Base-by-base conservation (phyloP, 176 grass and related monocot species). In the Carex kokanica region DNA sequence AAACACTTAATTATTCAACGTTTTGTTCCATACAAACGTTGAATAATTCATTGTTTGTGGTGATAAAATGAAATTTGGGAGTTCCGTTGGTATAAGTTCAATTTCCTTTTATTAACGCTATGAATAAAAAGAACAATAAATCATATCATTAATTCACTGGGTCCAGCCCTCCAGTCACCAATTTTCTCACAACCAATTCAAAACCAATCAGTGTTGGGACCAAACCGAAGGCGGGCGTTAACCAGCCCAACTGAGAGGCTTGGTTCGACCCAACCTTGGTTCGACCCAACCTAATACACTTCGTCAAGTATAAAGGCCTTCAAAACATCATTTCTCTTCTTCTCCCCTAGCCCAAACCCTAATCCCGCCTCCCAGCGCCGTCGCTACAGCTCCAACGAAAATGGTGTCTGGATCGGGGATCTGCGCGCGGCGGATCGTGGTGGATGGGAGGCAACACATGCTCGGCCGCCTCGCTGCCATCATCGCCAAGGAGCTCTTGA, bases 391-490 rank as follows among this genome's bases (percentile, higher is more conserved):
- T 43, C 34, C 34, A 70, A 3, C 60, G 0, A 47, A 18, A 52
- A 97, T 94, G 94, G 94, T 94, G 38, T 97, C 90, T 7, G 91
- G 94, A 20, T 97, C 94, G 31, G 94, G 94, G 27, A 58, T 97
- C 20, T 90, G 84, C 90, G 90, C 75, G 15, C 55, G 13, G 67
- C 86, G 90, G 74, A 86, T 97, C 79, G 91, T 97, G 82, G 92
- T 94, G 69, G 91, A 97, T 61, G 94, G 88, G 60, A 86, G 94
- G 83, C 88, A 97, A 83, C 94, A 97, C 86, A 94, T 97, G 94
- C 91, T 97, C 29, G 91, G 94, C 7, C 94, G 94, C 10, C 75
- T 97, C 57, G 43, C 94, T 2, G 92, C 94, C 5, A 89, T 97
- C 61, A 4, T 97, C 68, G 91, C 94, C 78, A 97, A 94, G 91